Base-by-base conservation (phyloP, 495 filamentous ascomycete species). In the Gamarada debralockiae region DNA sequence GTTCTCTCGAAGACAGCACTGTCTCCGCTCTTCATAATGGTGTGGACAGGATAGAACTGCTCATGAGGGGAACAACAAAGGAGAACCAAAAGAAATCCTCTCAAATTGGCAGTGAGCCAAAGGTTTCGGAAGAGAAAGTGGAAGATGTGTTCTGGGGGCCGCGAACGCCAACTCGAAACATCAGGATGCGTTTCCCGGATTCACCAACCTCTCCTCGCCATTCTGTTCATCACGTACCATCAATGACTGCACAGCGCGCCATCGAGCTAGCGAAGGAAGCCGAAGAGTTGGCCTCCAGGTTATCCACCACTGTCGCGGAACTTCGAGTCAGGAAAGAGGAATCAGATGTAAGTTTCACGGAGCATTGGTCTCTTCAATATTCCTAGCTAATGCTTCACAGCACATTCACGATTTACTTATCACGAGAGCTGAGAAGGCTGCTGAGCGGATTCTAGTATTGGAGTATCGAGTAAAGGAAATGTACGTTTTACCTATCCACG, bases 371-470 rank as follows among this genome's bases (percentile, higher is more conserved):
- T 10, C 27, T 29, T 29, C 27, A 10, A 4, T 4, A 29, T 29
- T 29, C 27, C 5, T 21, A 15, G 17, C 56, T 56, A 52, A 58
- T 29, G 18, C 5, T 27, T 7, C 13, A 36, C 51, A 81, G 76
- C 76, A 82, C 54, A 73, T 82, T 46, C 77, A 79, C 46, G 66
- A 65, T 10, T 55, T 82, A 33, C 65, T 79, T 3, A 66, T 80
- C 42, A 69, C 70, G 22, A 66, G 77, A 17, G 70, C 70, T 31
- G 77, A 80, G 54, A 70, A 70, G 8, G 76, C 76, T 25, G 76
- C 78, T 18, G 66, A 73, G 51, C 70, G 72, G 17, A 79, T 82
- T 39, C 60, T 78, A 20, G 59, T 71, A 22, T 67, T 82, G 17
- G 76, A 82, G 48, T 67, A 67, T 22, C 66, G 72, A 12, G 55